Percentiles rank a stretch among this genome's conserved stretches.
phyloP scores from a whole-genome alignment of 108 stramenopile species.

The Fragilariopsis cylindrus region DNA sequence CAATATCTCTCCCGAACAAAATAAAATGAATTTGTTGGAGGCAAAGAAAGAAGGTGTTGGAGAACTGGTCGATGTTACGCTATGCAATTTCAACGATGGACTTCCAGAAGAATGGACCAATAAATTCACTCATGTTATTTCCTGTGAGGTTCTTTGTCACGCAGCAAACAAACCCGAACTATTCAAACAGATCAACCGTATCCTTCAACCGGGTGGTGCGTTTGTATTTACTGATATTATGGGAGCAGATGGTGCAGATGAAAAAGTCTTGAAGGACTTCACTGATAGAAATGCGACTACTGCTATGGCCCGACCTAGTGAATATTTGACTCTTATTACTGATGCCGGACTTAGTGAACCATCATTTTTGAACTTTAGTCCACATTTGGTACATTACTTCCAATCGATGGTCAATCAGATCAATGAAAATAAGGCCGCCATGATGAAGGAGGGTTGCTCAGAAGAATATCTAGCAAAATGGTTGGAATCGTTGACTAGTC shows the following conservation, averaged over 20 bases:
- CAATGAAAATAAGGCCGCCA: slow-evolving; percentile 25
- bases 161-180: slow-evolving; percentile 43
- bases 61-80: slow-evolving; percentile 37
- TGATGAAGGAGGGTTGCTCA: slow-evolving; percentile 42
- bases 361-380: slow-evolving; percentile 45
- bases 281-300: slow-evolving; percentile 55
- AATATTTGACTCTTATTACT: slow-evolving; percentile 35
- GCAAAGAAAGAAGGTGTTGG: slow-evolving; percentile 34
- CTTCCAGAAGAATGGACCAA: slow-evolving; percentile 28
- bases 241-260: slow-evolving; percentile 51
- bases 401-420: slow-evolving; percentile 57
- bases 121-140: slow-evolving; percentile 40
- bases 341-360: slow-evolving; percentile 36
- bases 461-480: slow-evolving; percentile 39
- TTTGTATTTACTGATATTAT: slow-evolving; percentile 61
- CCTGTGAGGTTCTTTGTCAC: slow-evolving; percentile 48
- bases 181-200: slow-evolving; percentile 39
- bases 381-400: slow-evolving; percentile 49
- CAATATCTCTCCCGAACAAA: slow-evolving; percentile 58
- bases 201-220: slow-evolving; percentile 55
- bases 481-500: slow-evolving; percentile 42
- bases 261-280: slow-evolving; percentile 51
- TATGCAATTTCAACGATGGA: slow-evolving; percentile 44
- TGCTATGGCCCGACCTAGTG: slow-evolving; percentile 49
- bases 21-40: slow-evolving; percentile 41